Conservation (phyloP, 2,329 filamentous ascomycete genomes). For the Ceratocystis lukuohia region DNA sequence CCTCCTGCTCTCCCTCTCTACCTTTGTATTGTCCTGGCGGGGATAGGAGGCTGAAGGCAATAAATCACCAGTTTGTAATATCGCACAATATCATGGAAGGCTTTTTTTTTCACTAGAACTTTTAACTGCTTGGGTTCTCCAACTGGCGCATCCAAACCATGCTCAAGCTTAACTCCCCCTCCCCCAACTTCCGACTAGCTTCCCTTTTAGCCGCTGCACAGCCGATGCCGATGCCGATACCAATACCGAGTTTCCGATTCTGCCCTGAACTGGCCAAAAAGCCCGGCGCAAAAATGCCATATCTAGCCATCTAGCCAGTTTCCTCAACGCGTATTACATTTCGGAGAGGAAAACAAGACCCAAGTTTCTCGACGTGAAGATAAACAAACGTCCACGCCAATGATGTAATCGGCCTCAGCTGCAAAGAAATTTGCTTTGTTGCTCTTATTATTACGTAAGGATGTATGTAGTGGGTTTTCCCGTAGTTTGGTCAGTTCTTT, state of each 20-base stretch:
- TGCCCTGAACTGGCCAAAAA: neutral
- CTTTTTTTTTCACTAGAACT: neutral
- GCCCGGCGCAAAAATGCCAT: neutral
- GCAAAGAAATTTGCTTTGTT: neutral
- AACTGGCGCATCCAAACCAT: neutral
- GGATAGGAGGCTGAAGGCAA: neutral
- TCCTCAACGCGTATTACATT: neutral
- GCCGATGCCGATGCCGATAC: constrained; percentile 1
- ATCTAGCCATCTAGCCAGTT: neutral
- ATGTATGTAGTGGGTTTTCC: too few species aligned
- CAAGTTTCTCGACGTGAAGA: neutral
- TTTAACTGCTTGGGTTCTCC: neutral
- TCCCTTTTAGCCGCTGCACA: neutral
- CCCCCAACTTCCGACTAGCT: neutral
- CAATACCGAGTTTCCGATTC: neutral
- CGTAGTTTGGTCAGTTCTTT: neutral
- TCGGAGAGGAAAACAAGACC: too few species aligned
- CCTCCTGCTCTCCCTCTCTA: neutral
- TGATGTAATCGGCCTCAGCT: neutral
- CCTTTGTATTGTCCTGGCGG: neutral
- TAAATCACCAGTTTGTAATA: neutral
- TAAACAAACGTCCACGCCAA: neutral
- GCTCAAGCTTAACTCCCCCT: too few species aligned
- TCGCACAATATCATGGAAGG: neutral
- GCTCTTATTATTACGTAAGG: neutral